Evolutionary conservation across 208 protist species (phyloP), one percentile per base, ranked within the genome.

Genomic region (Trypanosoma caninum): DNA sequence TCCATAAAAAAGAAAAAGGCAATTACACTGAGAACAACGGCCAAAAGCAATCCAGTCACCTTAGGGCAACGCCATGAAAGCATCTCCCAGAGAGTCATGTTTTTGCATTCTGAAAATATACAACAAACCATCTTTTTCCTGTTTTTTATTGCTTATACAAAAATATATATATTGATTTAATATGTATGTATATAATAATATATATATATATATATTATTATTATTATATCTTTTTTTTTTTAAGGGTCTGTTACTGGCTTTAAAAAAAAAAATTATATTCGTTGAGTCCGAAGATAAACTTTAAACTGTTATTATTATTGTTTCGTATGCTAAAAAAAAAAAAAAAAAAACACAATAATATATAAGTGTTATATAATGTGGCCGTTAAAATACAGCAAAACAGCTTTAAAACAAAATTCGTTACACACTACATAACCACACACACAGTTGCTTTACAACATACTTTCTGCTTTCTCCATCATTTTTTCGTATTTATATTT

Each of bases 41-140:
- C 68, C 16, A 80, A 28, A 7, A 89, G 27, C 41, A 74, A 13
- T 35, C 76, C 82, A 10, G 84, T 81, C 7, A 76, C 80, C 41
- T 74, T 47, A 28, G 84, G 84, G 47, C 81, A 76, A 30, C 78
- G 72, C 88, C 88, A 95, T 11, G 74, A 20, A 9, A 95, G 44
- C 25, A 92, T 60, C 25, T 94, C 81, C 33, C 42, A 71, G 25
- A 64, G 40, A 45, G 69, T 81, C 48, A 75, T 60, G n/a, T 63
- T 65, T 45, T 69, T 70, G 61, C 84, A 84, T 34, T 84, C 57
- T 27, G 71, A 52, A 23, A 47, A 47, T 22, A 69, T 14, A 40
- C 53, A 54, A 54, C 16, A 47, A 2, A 16, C 30, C 53, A 58
- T 65, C 8, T 2, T 52, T 25, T 5, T 47, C 9, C 27, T 38